Percentiles rank a stretch among this genome's conserved stretches.
Evolutionary conservation across 176 grass and related monocot genomes (phyloP).

Genomic region (Raddia guianensis): DNA sequence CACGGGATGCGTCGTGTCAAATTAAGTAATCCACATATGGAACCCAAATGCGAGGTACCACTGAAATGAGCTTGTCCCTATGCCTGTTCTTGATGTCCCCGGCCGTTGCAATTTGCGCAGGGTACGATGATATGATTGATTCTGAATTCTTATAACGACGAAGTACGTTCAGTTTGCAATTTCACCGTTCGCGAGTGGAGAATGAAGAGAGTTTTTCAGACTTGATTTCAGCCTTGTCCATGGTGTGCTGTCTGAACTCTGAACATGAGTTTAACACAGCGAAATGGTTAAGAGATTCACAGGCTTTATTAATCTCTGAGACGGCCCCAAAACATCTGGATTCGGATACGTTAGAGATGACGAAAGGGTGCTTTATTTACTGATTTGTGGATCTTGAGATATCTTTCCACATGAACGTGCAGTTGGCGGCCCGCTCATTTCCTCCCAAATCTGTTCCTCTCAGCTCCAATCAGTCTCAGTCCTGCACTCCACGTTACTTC

Average conservation of each 20-base stretch:
- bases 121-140: background rate
- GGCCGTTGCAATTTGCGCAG: constrained; percentile 27
- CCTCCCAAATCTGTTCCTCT: background rate
- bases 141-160: too few species aligned
- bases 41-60: background rate
- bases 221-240: background rate
- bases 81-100: constrained; percentile 6
- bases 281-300: background rate
- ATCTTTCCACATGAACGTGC: background rate
- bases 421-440: background rate
- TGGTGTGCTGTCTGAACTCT: background rate
- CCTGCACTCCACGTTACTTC: constrained; percentile 25
- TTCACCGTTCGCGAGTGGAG: constrained; percentile 9
- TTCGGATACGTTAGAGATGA: background rate
- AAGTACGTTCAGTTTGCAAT: background rate
- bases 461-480: background rate
- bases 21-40: background rate
- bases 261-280: constrained; percentile 1
- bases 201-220: background rate
- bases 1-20: background rate
- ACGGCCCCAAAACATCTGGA: background rate
- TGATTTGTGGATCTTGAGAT: background rate
- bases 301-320: too few species aligned
- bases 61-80: background rate
- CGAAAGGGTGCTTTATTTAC: background rate